A percentile compares a stretch with the other conserved stretches of the same genome.
Conservation (phyloP, 176 grass and related monocot species). For the Tillandsia leiboldiana region DNA sequence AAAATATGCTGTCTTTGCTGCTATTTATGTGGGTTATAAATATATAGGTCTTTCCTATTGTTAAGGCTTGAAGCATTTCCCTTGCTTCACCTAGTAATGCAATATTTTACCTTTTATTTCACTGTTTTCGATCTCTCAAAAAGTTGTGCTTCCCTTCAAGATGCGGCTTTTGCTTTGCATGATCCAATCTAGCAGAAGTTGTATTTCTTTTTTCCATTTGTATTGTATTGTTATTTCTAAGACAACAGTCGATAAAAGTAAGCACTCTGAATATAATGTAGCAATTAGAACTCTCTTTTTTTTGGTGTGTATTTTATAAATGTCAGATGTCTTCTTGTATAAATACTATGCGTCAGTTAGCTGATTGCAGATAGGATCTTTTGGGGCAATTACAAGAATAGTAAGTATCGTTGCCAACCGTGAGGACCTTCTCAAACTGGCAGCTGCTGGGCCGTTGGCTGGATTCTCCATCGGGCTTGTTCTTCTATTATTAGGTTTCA, state of each 20-base stretch:
- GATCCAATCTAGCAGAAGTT: not conserved
- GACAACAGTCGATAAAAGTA: not conserved
- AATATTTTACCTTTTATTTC: conserved; percentile 13
- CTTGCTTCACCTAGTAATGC: not conserved
- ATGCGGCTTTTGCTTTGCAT: not conserved
- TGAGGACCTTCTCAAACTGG: conserved; percentile 70
- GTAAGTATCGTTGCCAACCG: conserved; percentile 75
- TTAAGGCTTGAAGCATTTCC: too few species aligned
- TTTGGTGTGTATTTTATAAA: not conserved
- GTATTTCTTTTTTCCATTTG: not conserved
- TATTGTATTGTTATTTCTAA: not conserved
- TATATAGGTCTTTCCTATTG: too few species aligned
- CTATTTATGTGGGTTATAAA: too few species aligned
- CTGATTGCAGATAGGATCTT: conserved; percentile 84
- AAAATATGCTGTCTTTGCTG: too few species aligned
- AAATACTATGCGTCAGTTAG: not conserved
- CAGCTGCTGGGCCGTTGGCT: conserved; percentile 75
- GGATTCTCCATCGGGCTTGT: conserved; percentile 64
- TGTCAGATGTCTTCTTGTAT: not conserved
- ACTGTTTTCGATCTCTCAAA: too few species aligned
- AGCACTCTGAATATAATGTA: too few species aligned
- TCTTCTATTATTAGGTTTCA: conserved; percentile 79
- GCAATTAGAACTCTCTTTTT: too few species aligned
- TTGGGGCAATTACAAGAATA: conserved; percentile 90
- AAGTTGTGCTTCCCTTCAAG: not conserved